phyloP scores from a whole-genome alignment of 2,329 filamentous ascomycete genomes.

The Venturia nashicola region DNA sequence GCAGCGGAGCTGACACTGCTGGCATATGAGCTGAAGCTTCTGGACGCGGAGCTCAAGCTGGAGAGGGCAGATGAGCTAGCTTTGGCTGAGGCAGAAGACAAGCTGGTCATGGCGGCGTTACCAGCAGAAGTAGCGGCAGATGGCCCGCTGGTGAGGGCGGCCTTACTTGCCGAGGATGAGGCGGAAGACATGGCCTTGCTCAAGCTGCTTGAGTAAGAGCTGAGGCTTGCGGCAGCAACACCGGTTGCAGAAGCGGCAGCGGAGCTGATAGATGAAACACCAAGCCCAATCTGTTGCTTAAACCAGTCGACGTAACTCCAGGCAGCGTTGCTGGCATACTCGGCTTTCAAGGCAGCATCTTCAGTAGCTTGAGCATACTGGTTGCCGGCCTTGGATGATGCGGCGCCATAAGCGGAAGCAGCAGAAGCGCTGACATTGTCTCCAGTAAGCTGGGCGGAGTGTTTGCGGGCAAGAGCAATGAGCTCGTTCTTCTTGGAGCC shows the following conservation, averaged over 20 bases:
- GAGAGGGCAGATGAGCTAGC: constrained; percentile 14
- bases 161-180: constrained; percentile 21
- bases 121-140: constrained; percentile 19
- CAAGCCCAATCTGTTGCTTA: constrained; percentile 28
- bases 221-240: constrained; percentile 14
- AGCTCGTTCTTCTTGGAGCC: constrained; percentile 86
- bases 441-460: constrained; percentile 59
- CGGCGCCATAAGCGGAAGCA: constrained; percentile 30
- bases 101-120: constrained; percentile 15
- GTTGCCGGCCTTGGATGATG: constrained; percentile 51
- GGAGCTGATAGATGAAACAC: constrained; percentile 22
- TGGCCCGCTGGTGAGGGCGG: constrained; percentile 12
- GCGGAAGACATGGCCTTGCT: constrained; percentile 21
- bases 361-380: constrained; percentile 66
- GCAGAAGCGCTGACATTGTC: constrained; percentile 41
- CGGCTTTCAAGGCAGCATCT: constrained; percentile 29
- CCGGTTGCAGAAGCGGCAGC: constrained; percentile 15
- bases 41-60: constrained; percentile 16
- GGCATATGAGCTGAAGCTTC: constrained; percentile 20
- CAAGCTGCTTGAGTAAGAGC: constrained; percentile 17
- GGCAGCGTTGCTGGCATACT: background rate
- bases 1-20: constrained; percentile 21
- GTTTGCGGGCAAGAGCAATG: constrained; percentile 76
- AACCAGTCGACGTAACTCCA: constrained; percentile 8
- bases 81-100: constrained; percentile 15